Conservation (phyloP, 257 asterid species). For the Linderniella brevidens region DNA sequence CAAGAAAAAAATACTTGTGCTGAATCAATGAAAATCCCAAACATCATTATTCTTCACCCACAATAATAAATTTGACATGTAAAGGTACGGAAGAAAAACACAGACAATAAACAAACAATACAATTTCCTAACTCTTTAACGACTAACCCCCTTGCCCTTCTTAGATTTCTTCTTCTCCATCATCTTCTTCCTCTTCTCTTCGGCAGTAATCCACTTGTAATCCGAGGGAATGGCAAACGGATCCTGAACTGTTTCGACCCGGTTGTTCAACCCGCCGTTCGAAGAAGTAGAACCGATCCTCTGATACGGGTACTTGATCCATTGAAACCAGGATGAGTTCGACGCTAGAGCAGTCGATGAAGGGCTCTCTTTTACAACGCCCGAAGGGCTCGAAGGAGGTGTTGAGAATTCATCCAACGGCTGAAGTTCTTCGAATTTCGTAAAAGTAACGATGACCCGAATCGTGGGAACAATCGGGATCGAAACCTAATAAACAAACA, state of each 20-base stretch:
- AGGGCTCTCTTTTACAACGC: conserved; percentile 40
- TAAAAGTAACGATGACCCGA: conserved; percentile 78
- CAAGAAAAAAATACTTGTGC: too few species aligned
- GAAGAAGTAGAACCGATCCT: conserved; percentile 33
- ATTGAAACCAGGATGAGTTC: conserved; percentile 68
- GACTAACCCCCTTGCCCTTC: conserved; percentile 47
- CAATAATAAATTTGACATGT: too few species aligned
- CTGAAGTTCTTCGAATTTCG: conserved; percentile 78
- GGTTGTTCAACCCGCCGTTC: conserved; percentile 25
- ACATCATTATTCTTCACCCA: conserved; percentile 1
- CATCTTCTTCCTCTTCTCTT: conserved; percentile 83
- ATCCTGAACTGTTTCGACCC: conserved; percentile 56
- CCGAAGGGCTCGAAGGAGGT: conserved; percentile 76
- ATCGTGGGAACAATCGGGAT: conserved; percentile 89
- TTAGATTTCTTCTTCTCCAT: conserved; percentile 63
- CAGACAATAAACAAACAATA: too few species aligned
- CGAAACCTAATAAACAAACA: conserved; percentile 45
- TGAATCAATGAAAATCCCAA: conserved; percentile 7
- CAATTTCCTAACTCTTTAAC: conserved; percentile 6
- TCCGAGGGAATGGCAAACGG: conserved; percentile 68
- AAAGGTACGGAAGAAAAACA: too few species aligned
- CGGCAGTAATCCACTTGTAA: conserved; percentile 69
- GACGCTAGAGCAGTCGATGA: conserved; percentile 4
- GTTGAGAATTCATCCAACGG: conserved; percentile 79
- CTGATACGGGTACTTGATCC: conserved; percentile 76